A percentile compares a stretch with the other conserved stretches of the same genome.
Conservation (phyloP, 108 stramenopile species). For the Skeletonema potamos region DNA sequence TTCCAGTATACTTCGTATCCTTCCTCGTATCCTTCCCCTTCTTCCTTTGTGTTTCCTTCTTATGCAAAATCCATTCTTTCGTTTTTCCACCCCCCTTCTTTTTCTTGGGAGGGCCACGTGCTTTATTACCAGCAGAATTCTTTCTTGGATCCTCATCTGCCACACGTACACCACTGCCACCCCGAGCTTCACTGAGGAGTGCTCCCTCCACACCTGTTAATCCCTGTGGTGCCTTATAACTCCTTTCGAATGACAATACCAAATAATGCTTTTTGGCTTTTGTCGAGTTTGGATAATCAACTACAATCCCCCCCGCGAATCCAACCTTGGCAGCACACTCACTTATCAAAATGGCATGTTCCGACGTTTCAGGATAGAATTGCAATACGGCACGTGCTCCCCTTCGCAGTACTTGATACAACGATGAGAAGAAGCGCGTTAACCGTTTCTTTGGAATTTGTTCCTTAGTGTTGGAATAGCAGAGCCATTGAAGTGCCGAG, state of each 20-base stretch:
- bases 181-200: conserved; percentile 8
- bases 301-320: conserved; percentile 98
- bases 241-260: conserved; percentile 92
- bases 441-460: conserved; percentile 91
- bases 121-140: conserved; percentile 28
- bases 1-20: conserved; percentile 97
- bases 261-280: conserved; percentile 99
- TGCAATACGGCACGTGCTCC: conserved; percentile 97
- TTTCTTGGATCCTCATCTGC: conserved; percentile 37
- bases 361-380: conserved; percentile 97
- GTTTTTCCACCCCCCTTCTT: conserved; percentile 84
- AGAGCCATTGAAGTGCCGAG: conserved; percentile 99
- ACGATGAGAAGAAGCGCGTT: conserved; percentile 92
- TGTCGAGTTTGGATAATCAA: conserved; percentile 99
- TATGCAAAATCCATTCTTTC: conserved; percentile 97
- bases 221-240: conserved; percentile 64
- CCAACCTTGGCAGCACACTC: conserved; percentile 91
- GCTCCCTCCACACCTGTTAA: conserved; percentile 40
- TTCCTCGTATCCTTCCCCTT: conserved; percentile 92
- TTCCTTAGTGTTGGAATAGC: conserved; percentile 90
- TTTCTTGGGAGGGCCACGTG: conserved; percentile 38
- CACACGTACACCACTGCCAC: conserved; percentile 26
- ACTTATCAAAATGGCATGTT: conserved; percentile 95
- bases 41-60: conserved; percentile 93
- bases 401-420: conserved; percentile 92